These are phyloP conservation scores for Cladosporium halotolerans DNA, from an alignment of 2,329 filamentous ascomycete species.

Conservation along the genomic window DNA sequence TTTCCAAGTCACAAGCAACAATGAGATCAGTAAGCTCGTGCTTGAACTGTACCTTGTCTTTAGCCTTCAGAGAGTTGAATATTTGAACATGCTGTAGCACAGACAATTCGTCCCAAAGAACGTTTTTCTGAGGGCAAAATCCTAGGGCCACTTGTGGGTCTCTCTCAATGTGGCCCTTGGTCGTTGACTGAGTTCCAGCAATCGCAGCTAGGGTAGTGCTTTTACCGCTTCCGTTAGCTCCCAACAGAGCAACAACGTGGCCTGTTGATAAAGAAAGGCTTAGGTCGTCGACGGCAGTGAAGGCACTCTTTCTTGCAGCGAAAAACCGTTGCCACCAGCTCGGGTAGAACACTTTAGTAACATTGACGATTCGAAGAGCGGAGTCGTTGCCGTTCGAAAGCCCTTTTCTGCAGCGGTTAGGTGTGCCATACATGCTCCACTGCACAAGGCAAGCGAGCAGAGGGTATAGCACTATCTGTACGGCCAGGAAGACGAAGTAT, in stretches of 20 bases:
- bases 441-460: conserved; percentile 70
- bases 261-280: conserved; percentile 63
- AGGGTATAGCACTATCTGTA: conserved; percentile 75
- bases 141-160: conserved; percentile 72
- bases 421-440: conserved; percentile 66
- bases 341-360: conserved; percentile 73
- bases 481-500: conserved; percentile 68
- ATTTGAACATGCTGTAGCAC: conserved; percentile 76
- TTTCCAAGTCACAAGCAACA: conserved; percentile 61
- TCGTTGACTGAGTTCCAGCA: conserved; percentile 70
- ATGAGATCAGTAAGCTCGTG: conserved; percentile 59
- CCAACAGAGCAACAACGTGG: conserved; percentile 75
- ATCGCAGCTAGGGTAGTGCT: conserved; percentile 82
- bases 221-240: conserved; percentile 84
- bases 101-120: conserved; percentile 81
- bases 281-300: conserved; percentile 67
- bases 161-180: conserved; percentile 67
- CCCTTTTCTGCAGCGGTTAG: conserved; percentile 48
- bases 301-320: conserved; percentile 50
- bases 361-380: conserved; percentile 64
- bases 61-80: conserved; percentile 72
- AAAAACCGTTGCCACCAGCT: conserved; percentile 50
- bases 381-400: conserved; percentile 21
- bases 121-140: conserved; percentile 85
- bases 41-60: conserved; percentile 50